Percentiles rank a stretch among this genome's conserved stretches.
Evolutionary conservation across 441 rosid species (phyloP).

Genomic region (Adansonia grandidieri): DNA sequence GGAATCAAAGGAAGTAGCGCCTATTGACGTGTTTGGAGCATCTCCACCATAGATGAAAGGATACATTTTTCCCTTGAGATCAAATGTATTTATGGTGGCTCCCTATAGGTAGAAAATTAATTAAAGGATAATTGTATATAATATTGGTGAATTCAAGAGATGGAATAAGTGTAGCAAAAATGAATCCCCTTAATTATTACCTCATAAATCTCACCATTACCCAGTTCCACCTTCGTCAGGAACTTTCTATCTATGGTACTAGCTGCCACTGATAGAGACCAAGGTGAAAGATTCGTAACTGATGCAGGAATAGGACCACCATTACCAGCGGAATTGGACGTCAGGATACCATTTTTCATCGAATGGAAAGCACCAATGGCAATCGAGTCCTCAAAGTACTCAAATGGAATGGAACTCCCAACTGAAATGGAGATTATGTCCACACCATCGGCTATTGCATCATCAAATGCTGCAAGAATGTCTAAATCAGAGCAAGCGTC

Average conservation of each 20-base stretch:
- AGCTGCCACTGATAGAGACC: slow-evolving; percentile 36
- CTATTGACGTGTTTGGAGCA: slow-evolving; percentile 37
- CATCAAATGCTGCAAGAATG: slow-evolving; percentile 41
- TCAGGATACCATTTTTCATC: slow-evolving; percentile 51
- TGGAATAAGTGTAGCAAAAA: slow-evolving; percentile 4
- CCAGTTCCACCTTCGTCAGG: slow-evolving; percentile 31
- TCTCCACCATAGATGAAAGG: slow-evolving; percentile 51
- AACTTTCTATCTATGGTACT: slow-evolving; percentile 32
- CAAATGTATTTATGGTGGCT: slow-evolving; percentile 43
- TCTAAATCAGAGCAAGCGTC: slow-evolving; percentile 8
- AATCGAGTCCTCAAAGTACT: slow-evolving; percentile 19
- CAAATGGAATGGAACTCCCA: background rate
- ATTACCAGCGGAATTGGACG: slow-evolving; percentile 67
- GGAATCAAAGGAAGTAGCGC: slow-evolving; percentile 24
- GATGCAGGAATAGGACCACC: slow-evolving; percentile 48
- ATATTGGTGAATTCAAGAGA: background rate
- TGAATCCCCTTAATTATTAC: slow-evolving; percentile 35
- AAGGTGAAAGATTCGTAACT: slow-evolving; percentile 47
- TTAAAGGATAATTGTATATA: background rate
- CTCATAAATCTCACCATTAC: slow-evolving; percentile 29
- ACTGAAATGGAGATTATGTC: slow-evolving; percentile 40
- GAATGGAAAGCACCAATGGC: slow-evolving; percentile 46
- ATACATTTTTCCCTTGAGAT: slow-evolving; percentile 33
- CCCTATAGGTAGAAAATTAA: slow-evolving; percentile 39
- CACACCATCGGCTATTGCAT: slow-evolving; percentile 49